phyloP scores from a whole-genome alignment of 768 basidiomycete genomes.

The Pleurotus salmoneostramineus region DNA sequence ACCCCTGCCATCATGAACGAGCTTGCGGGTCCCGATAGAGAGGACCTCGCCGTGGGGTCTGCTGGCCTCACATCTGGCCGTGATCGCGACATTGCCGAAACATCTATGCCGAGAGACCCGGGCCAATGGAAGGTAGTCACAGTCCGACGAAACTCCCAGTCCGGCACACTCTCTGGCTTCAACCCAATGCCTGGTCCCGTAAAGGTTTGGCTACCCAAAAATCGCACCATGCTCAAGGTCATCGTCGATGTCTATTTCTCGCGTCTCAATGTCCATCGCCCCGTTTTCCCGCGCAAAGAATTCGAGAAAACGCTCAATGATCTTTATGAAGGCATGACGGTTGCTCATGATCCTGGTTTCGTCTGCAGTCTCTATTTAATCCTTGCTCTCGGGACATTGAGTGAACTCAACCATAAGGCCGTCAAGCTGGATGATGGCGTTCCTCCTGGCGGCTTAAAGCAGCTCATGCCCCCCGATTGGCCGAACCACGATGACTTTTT shows the following conservation, averaged over 20 bases:
- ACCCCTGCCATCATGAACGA: conserved; percentile 65
- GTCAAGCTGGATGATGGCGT: conserved; percentile 37
- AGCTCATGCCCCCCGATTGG: conserved; percentile 66
- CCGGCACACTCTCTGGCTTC: conserved; percentile 31
- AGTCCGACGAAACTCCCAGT: conserved; percentile 42
- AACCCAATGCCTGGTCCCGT: conserved; percentile 32
- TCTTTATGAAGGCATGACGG: conserved; percentile 55
- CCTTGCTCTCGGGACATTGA: conserved; percentile 76
- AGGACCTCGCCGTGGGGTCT: conserved; percentile 77
- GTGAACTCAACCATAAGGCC: conserved; percentile 74
- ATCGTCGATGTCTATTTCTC: conserved; percentile 72
- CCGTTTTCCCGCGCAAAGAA: conserved; percentile 65
- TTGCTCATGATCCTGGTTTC: conserved; percentile 68
- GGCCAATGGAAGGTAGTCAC: conserved; percentile 57
- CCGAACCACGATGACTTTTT: conserved; percentile 85
- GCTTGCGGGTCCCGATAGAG: conserved; percentile 55
- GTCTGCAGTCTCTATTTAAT: conserved; percentile 76
- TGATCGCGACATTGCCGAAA: conserved; percentile 52
- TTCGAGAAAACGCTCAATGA: conserved; percentile 63
- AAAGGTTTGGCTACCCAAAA: conserved; percentile 71
- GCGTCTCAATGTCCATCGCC: conserved; percentile 76
- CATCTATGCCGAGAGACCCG: conserved; percentile 55
- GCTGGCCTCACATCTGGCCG: conserved; percentile 67
- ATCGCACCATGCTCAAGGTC: conserved; percentile 57
- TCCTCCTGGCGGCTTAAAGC: conserved; percentile 27